Base-by-base conservation (phyloP, 495 filamentous ascomycete genomes). In the Melanomma pulvis-pyrius region DNA sequence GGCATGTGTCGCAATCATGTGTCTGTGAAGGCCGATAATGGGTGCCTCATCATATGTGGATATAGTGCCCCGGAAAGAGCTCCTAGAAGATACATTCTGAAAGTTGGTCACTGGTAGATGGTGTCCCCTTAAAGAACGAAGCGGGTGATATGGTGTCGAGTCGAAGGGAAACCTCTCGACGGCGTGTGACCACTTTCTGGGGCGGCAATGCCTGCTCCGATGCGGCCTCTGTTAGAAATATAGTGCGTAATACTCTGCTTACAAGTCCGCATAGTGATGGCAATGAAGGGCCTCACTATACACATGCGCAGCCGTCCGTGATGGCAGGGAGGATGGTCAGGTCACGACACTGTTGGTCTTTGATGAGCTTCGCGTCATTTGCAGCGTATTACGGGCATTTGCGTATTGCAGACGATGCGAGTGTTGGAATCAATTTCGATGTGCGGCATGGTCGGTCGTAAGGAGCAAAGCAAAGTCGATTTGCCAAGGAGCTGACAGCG, bases 381-480 rank as follows among this genome's bases (percentile, higher is more conserved):
- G 61, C 61, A 49, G 22, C 12, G n/a, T 51, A 51, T 28, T n/a
- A 30, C 22, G 13, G 21, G 25, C 28, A 8, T 24, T 59, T 24
- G 22, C 28, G 44, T 44, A 30, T 58, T 22, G 21, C n/a, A 57
- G 19, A 28, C 19, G 52, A 64, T 65, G 53, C 53, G 30, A 36
- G 25, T 39, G 46, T 53, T 60, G 26, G 55, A 24, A 60, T 48
- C 49, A 59, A 60, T 25, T 15, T 53, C 22, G 32, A 44, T 3
- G 32, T 41, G 63, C 36, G 63, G 53, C 63, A 32, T 53, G 32
- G 54, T 28, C 55, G 55, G 55, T 66, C 63, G 63, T 59, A 59
- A 46, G 55, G 63, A 66, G 55, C 12, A 21, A 1, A 2, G 46
- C 6, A 30, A 26, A 13, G 53, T 22, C 22, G 53, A 21, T 19